Percentiles rank a stretch among this genome's conserved stretches.
These are phyloP conservation scores for Geranomyces variabilis DNA, from an alignment of 192 early-diverging fungal genomes.

Conservation along the genomic window DNA sequence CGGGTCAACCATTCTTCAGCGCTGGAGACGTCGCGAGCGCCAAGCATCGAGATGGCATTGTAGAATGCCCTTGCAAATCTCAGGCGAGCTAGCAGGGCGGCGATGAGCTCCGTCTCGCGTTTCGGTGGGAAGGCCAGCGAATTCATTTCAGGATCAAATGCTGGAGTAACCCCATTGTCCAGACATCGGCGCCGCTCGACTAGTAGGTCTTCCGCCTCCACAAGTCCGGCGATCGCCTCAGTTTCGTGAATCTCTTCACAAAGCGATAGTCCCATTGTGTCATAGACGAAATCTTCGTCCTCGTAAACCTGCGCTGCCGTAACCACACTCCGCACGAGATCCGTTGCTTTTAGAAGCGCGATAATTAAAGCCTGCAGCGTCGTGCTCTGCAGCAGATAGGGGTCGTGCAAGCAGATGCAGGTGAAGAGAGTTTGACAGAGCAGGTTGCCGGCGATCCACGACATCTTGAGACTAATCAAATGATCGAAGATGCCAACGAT, in stretches of 20 bases:
- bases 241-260: conserved; percentile 24
- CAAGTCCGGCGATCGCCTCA: conserved; percentile 1
- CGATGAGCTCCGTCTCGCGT: conserved; percentile 10
- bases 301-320: conserved; percentile 13
- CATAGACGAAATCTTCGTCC: conserved; percentile 35
- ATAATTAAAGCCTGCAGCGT: conserved; percentile 19
- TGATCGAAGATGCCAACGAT: conserved; percentile 33
- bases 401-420: conserved; percentile 30
- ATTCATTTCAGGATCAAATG: not conserved
- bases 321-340: conserved; percentile 11
- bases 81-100: conserved; percentile 18
- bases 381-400: not conserved
- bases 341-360: conserved; percentile 13
- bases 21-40: not conserved
- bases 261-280: conserved; percentile 23
- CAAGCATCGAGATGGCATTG: not conserved
- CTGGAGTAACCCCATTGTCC: not conserved
- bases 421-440: conserved; percentile 37
- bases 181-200: not conserved
- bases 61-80: conserved; percentile 15
- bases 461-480: conserved; percentile 21
- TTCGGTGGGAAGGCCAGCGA: not conserved
- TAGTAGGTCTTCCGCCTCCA: conserved; percentile 18
- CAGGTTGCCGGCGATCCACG: conserved; percentile 32
- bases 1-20: conserved; percentile 8